Evolutionary conservation across 1,139 yeast genomes (phyloP).

Genomic region (Nakaseomyces glabratus): DNA sequence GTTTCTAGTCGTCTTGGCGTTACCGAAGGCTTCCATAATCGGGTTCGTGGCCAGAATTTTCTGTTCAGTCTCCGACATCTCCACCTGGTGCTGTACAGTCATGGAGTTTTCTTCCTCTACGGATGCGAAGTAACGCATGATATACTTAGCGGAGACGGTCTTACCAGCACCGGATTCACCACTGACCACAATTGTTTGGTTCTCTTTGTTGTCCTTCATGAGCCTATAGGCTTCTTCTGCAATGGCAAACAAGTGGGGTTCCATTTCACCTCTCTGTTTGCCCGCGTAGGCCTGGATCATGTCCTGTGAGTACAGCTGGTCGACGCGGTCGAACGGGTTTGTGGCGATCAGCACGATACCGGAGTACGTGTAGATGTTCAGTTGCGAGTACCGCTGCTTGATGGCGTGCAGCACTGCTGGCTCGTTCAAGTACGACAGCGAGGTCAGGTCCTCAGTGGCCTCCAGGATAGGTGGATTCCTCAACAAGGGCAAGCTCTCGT

Average conservation of each 20-base stretch:
- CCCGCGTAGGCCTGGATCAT: conserved; percentile 92
- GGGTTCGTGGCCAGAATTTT: conserved; percentile 97
- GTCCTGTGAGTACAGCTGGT: conserved; percentile 82
- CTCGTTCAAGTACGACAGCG: conserved; percentile 83
- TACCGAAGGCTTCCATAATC: conserved; percentile 97
- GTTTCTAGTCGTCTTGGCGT: conserved; percentile 94
- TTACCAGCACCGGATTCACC: conserved; percentile 99
- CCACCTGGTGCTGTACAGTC: conserved; percentile 38
- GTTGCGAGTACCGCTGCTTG: conserved; percentile 76
- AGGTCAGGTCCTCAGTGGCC: conserved; percentile 78
- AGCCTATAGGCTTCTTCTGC: conserved; percentile 98
- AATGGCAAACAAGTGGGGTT: conserved; percentile 94
- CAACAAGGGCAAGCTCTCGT: conserved; percentile 52
- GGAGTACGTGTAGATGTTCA: conserved; percentile 88
- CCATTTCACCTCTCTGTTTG: conserved; percentile 82
- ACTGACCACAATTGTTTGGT: conserved; percentile 93
- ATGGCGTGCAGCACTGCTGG: conserved; percentile 94
- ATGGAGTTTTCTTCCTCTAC: conserved; percentile 46
- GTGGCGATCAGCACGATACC: conserved; percentile 96
- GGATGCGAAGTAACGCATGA: conserved; percentile 95
- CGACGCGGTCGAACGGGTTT: conserved; percentile 89
- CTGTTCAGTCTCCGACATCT: conserved; percentile 86
- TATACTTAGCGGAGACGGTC: conserved; percentile 93
- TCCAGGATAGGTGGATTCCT: conserved; percentile 89
- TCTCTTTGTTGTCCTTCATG: conserved; percentile 74